Percentiles rank a stretch among this genome's conserved stretches.
Conservation (phyloP, 139 green algal species). For the Coelastrella sp. region DNA sequence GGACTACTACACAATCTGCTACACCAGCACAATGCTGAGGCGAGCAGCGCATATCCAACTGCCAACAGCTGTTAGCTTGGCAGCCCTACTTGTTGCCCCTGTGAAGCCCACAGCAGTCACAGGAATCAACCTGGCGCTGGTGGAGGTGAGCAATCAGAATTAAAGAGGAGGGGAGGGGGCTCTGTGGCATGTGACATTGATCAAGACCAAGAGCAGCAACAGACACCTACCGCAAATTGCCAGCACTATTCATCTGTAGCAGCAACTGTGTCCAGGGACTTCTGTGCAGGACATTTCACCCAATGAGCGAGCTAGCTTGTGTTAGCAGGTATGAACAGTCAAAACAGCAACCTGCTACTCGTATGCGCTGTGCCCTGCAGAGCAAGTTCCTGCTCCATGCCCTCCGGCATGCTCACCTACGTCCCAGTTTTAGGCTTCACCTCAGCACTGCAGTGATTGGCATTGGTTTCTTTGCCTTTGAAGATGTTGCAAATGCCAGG, state of each 20-base stretch:
- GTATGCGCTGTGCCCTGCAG: not conserved
- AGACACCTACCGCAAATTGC: too few relatives aligned
- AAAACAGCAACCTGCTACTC: too few relatives aligned
- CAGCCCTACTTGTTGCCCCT: slow-evolving; percentile 57
- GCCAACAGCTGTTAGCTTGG: not conserved
- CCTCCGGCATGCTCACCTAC: slow-evolving; percentile 25
- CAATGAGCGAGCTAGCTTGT: too few relatives aligned
- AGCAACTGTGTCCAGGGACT: not conserved
- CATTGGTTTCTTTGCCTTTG: slow-evolving; percentile 38
- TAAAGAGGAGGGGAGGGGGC: not conserved
- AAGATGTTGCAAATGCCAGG: slow-evolving; percentile 5
- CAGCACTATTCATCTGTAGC: too few relatives aligned
- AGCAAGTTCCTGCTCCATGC: slow-evolving; percentile 7
- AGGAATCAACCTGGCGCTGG: slow-evolving; percentile 43
- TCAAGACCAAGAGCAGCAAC: too few relatives aligned
- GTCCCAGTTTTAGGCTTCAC: slow-evolving; percentile 18
- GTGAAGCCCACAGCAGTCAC: slow-evolving; percentile 63
- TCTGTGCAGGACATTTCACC: not conserved
- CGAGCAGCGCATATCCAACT: slow-evolving; percentile 48
- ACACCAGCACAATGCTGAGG: slow-evolving; percentile 48
- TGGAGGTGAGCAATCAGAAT: slow-evolving; percentile 54
- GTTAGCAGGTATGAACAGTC: too few relatives aligned
- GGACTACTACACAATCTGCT: slow-evolving; percentile 72
- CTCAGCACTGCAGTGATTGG: not conserved
- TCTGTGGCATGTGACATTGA: too few relatives aligned